A percentile compares a stretch with the other conserved stretches of the same genome.
Evolutionary conservation across 495 filamentous ascomycete genomes (phyloP).

Genomic region (Sabuloglossum arenarium): DNA sequence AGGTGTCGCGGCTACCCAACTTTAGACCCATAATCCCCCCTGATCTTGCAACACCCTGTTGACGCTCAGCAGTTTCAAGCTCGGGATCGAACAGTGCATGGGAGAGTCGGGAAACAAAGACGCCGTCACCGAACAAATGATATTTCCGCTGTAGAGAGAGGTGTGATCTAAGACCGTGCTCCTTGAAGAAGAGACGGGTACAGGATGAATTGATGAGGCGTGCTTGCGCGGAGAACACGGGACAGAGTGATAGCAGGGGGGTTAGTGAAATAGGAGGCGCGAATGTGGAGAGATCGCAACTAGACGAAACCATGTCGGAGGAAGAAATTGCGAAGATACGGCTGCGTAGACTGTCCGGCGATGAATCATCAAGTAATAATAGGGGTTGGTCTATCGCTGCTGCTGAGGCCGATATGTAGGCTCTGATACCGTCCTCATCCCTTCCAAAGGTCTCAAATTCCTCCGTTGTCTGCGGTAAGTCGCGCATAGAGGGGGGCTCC

Average conservation of each 20-base stretch:
- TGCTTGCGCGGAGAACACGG: slow-evolving; percentile 52
- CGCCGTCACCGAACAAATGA: slow-evolving; percentile 65
- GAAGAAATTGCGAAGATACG: slow-evolving; percentile 4
- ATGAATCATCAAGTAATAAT: neutral
- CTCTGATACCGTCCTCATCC: slow-evolving; percentile 25
- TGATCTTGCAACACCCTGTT: slow-evolving; percentile 39
- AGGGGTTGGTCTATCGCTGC: slow-evolving; percentile 1
- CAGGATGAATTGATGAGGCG: slow-evolving; percentile 54
- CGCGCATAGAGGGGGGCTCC: neutral
- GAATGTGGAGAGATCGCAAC: slow-evolving; percentile 17
- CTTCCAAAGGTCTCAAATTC: slow-evolving; percentile 26
- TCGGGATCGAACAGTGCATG: slow-evolving; percentile 74
- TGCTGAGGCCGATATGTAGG: slow-evolving; percentile 29
- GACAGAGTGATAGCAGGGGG: slow-evolving; percentile 54
- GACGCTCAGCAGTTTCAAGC: slow-evolving; percentile 57
- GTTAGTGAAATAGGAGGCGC: slow-evolving; percentile 51
- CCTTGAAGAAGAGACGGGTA: slow-evolving; percentile 58
- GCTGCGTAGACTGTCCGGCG: neutral
- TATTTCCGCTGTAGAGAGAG: slow-evolving; percentile 56
- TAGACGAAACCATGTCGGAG: neutral
- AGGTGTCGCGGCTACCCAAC: slow-evolving; percentile 51
- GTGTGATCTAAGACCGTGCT: slow-evolving; percentile 54
- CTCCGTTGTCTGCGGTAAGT: neutral
- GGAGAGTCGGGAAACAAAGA: slow-evolving; percentile 57
- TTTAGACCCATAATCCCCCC: slow-evolving; percentile 63